phyloP scores from a whole-genome alignment of 768 basidiomycete species.

The Trametopsis cervina region DNA sequence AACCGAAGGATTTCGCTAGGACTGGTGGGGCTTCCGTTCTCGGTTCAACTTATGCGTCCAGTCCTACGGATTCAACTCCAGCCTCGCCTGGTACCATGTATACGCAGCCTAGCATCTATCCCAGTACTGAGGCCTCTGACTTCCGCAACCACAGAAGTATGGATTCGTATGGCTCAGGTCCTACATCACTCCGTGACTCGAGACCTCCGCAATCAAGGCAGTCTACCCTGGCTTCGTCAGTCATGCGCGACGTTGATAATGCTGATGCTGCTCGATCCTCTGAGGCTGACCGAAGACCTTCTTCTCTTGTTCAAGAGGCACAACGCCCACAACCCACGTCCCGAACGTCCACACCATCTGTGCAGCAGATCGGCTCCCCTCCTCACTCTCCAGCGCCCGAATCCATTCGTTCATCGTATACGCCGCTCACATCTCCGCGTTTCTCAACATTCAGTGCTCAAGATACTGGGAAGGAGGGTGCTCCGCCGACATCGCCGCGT shows the following conservation, averaged over 20 bases:
- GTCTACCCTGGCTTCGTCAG: background rate
- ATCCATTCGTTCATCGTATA: slow-evolving; percentile 11
- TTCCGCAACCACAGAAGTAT: slow-evolving; percentile 20
- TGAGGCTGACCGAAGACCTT: background rate
- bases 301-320: background rate
- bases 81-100: background rate
- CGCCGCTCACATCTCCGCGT: background rate
- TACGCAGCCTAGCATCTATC: background rate
- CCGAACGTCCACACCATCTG: background rate
- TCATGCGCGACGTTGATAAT: background rate
- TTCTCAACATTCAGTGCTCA: slow-evolving; percentile 29
- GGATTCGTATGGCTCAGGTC: slow-evolving; percentile 27
- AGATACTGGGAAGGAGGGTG: too few relatives aligned
- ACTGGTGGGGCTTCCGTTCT: slow-evolving; percentile 1
- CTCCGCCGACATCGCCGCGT: too few relatives aligned
- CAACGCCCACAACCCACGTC: background rate
- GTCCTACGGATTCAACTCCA: slow-evolving; percentile 15
- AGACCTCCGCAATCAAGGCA: slow-evolving; percentile 18
- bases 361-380: slow-evolving; percentile 8
- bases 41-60: slow-evolving; percentile 12
- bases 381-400: slow-evolving; percentile 2
- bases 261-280: background rate
- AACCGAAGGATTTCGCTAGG: background rate
- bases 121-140: background rate
- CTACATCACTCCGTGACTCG: slow-evolving; percentile 34